Conservation (phyloP, 495 filamentous ascomycete species). For the Barbatosphaeria neglecta region DNA sequence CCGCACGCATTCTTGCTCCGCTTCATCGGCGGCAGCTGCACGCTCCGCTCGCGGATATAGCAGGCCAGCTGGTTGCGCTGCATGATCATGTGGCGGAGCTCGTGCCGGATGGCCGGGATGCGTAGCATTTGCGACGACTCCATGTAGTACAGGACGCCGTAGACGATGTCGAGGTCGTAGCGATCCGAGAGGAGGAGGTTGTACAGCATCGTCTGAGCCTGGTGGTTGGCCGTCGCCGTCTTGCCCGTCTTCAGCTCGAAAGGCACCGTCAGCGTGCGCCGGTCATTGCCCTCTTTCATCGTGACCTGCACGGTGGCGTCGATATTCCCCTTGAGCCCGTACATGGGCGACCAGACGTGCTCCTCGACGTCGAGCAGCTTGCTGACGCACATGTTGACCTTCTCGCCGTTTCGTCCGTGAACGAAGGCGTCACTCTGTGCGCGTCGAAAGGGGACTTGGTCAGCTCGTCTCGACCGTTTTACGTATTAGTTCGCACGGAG, state of each 20-base stretch:
- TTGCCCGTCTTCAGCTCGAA: conserved; percentile 93
- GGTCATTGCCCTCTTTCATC: conserved; percentile 52
- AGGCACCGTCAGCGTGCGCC: conserved; percentile 67
- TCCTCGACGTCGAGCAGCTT: conserved; percentile 95
- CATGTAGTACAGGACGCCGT: conserved; percentile 89
- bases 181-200: conserved; percentile 86
- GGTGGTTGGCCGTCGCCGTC: conserved; percentile 63
- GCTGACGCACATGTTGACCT: conserved; percentile 68
- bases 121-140: conserved; percentile 76
- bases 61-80: conserved; percentile 83
- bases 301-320: conserved; percentile 95
- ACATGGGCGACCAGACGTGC: conserved; percentile 95
- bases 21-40: conserved; percentile 73
- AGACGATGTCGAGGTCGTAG: conserved; percentile 82
- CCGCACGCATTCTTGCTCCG: conserved; percentile 63
- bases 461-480: too few relatives aligned
- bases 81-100: conserved; percentile 90
- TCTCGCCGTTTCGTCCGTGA: conserved; percentile 62
- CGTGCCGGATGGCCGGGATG: conserved; percentile 71
- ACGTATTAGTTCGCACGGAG: too few relatives aligned
- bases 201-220: conserved; percentile 90
- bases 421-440: conserved; percentile 57
- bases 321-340: conserved; percentile 92
- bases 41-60: conserved; percentile 66
- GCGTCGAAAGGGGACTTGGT: not conserved